phyloP scores from a whole-genome alignment of 2,329 filamentous ascomycete genomes.

The Rhynchosporium agropyri region DNA sequence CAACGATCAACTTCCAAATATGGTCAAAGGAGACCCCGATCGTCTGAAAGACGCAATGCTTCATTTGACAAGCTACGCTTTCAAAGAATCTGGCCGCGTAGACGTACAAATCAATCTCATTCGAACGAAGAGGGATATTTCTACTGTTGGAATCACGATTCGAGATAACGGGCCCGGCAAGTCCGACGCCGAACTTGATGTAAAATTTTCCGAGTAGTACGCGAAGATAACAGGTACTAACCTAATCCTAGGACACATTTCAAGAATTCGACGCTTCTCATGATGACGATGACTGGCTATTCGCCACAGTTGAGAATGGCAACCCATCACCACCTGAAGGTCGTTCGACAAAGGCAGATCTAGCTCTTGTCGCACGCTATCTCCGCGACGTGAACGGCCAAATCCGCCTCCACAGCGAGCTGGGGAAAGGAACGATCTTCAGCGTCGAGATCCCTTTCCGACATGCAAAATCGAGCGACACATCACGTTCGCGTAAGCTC shows the following conservation, averaged over 20 bases:
- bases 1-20: constrained; percentile 31
- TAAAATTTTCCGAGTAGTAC: constrained; percentile 2
- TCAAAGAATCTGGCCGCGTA: constrained; percentile 32
- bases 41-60: constrained; percentile 33
- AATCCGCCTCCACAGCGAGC: constrained; percentile 32
- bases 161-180: constrained; percentile 36
- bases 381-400: constrained; percentile 35
- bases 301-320: constrained; percentile 15
- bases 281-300: constrained; percentile 29
- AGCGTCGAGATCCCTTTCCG: constrained; percentile 34
- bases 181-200: constrained; percentile 35
- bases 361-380: constrained; percentile 34
- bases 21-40: constrained; percentile 31
- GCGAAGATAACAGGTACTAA: not conserved
- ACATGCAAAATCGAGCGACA: constrained; percentile 15
- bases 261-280: constrained; percentile 35
- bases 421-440: constrained; percentile 36
- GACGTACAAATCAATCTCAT: constrained; percentile 34
- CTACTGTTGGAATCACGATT: constrained; percentile 30
- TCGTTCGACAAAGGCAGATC: constrained; percentile 24
- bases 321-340: constrained; percentile 16
- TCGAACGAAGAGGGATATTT: constrained; percentile 20
- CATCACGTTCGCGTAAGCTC: not conserved
- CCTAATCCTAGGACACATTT: constrained; percentile 27
- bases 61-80: constrained; percentile 35